These are phyloP conservation scores for Pythium dissimile DNA, from an alignment of 352 stramenopile species.

Conservation along the genomic window DNA sequence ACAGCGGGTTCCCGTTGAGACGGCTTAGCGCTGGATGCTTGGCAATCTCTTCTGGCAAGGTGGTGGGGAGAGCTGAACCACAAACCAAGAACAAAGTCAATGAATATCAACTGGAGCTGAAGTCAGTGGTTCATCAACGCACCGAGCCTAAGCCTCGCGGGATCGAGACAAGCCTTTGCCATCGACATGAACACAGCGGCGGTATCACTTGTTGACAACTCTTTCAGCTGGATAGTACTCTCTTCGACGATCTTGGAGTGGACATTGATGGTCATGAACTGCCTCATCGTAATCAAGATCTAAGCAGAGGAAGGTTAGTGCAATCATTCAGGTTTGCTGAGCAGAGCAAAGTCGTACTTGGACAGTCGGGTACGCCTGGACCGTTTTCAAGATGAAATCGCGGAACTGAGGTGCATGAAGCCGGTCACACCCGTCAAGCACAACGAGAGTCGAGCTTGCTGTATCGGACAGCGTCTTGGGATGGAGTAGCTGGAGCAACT, in stretches of 20 bases:
- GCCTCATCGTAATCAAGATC: conserved; percentile 22
- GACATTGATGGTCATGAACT: conserved; percentile 14
- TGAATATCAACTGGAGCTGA: background rate
- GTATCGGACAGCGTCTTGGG: background rate
- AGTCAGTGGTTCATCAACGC: conserved; percentile 11
- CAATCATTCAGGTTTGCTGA: background rate
- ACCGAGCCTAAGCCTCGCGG: conserved; percentile 37
- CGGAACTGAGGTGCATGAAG: conserved; percentile 33
- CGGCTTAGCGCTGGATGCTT: conserved; percentile 28
- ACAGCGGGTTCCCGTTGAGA: conserved; percentile 31
- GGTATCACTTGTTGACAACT: conserved; percentile 36
- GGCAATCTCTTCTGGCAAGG: conserved; percentile 12
- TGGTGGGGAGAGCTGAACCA: conserved; percentile 20
- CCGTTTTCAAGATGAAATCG: conserved; percentile 39
- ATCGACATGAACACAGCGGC: conserved; percentile 48
- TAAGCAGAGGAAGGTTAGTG: background rate
- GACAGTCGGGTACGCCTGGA: conserved; percentile 32
- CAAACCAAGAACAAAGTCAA: conserved; percentile 1
- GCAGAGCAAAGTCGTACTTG: conserved; percentile 29
- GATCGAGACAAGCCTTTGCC: conserved; percentile 33
- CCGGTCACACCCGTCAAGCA: conserved; percentile 65
- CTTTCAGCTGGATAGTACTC: conserved; percentile 24
- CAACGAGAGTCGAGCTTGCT: conserved; percentile 26
- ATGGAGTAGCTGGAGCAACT: conserved; percentile 13
- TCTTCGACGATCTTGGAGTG: conserved; percentile 19